Evolutionary conservation across 495 filamentous ascomycete genomes (phyloP), one percentile per base, ranked within the genome.

Genomic region (Neurospora intermedia): DNA sequence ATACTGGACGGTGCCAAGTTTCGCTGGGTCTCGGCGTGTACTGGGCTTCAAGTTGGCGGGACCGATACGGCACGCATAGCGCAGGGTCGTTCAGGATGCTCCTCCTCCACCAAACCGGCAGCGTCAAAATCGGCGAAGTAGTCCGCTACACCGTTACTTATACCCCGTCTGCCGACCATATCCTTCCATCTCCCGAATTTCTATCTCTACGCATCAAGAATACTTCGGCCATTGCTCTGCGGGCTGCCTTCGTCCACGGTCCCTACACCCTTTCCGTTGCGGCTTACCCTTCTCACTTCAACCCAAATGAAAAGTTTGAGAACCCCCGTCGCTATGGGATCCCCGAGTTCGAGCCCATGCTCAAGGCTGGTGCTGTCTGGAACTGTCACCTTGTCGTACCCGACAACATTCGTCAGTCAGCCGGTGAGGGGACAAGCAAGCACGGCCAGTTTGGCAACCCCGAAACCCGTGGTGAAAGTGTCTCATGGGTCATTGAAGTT

Each of bases 211-310:
- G 91, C 74, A 89, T 99, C 79, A 94, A 91, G 77, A 99, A 99
- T 77, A 93, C 91, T n/a, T 94, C 93, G 27, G 90, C 94, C 16
- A 92, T 95, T 73, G 90, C 96, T 5, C 85, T 98, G 15, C 92
- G 96, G 76, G 96, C 96, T 69, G 96, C 96, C 45, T 99, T 97
- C 78, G 89, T 99, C 48, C 96, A 97, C 81, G 96, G 96, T 1
- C 96, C 96, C 3, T 99, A 99, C 80, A 97, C 90, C 1, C 86
- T 98, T 10, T 93, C 94, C 75, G 89, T 94, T 10, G 90, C 95
- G 48, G 91, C 94, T 20, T 95, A 94, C 77, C 93, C 94, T 5
- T 84, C 90, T 0, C 87, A 85, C 45, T 98, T 94, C 81, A 88
- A 93, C 76, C 93, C 94, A 5, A 92, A 97, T 78, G 81, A 84